Evolutionary conservation across 2,329 filamentous ascomycete genomes (phyloP).

Genomic region (Mycogone perniciosa): DNA sequence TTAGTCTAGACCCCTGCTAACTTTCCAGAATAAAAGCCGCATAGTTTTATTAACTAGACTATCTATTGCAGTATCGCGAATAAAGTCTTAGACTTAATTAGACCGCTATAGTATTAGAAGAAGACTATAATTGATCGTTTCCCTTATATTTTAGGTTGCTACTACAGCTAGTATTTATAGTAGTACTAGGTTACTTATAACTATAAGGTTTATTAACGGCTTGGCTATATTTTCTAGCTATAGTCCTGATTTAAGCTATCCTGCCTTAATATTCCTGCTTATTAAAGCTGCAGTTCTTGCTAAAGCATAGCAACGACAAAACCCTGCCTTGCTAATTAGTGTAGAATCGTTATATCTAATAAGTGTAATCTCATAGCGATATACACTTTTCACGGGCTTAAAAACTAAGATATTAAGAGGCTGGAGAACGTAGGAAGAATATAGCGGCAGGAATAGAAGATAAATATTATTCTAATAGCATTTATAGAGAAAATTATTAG

Average conservation of each 20-base stretch:
- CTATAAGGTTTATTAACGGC: background rate
- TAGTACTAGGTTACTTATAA: background rate
- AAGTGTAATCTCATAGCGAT: background rate
- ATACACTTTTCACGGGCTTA: background rate
- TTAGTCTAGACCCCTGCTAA: background rate
- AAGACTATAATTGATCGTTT: no score
- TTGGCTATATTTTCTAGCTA: conserved; percentile 1
- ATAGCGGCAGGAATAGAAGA: conserved; percentile 1
- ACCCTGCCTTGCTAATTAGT: background rate
- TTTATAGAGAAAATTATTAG: conserved; percentile 10
- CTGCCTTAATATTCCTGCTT: background rate
- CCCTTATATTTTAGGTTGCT: no score
- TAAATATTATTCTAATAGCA: conserved; percentile 6
- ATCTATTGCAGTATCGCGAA: background rate
- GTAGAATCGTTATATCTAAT: background rate
- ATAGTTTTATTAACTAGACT: background rate
- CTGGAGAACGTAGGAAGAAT: conserved; percentile 1
- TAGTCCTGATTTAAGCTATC: background rate
- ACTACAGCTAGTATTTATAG: background rate
- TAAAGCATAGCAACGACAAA: background rate
- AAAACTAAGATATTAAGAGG: conserved; percentile 6
- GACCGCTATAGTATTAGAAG: background rate
- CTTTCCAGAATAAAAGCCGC: background rate
- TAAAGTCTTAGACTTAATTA: background rate
- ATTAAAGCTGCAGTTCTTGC: background rate